These are phyloP conservation scores for Graphium sp. DNA, from an alignment of 2,329 filamentous ascomycete genomes.

Conservation along the genomic window DNA sequence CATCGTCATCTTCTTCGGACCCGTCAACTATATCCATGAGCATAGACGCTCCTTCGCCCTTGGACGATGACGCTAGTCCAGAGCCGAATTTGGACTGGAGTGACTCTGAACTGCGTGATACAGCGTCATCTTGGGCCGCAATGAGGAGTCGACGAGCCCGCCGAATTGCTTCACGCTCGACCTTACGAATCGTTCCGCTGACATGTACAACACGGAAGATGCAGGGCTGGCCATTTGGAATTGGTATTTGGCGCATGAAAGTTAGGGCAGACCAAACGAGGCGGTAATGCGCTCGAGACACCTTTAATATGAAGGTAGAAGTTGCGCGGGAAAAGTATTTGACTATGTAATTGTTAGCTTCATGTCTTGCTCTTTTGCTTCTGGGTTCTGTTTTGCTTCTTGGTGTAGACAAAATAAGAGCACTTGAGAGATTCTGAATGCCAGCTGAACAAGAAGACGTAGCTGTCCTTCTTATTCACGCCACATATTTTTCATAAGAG, in stretches of 20 bases:
- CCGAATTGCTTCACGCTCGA: constrained; percentile 75
- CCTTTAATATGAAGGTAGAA: constrained; percentile 80
- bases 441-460: no score
- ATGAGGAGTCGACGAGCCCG: constrained; percentile 58
- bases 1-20: constrained; percentile 28
- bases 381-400: no score
- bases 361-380: no score
- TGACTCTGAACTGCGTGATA: not conserved
- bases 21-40: constrained; percentile 9
- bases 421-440: no score
- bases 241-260: constrained; percentile 55
- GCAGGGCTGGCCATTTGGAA: constrained; percentile 44
- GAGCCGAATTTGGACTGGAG: constrained; percentile 4
- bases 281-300: constrained; percentile 66
- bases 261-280: constrained; percentile 83
- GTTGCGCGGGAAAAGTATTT: constrained; percentile 91
- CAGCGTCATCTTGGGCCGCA: constrained; percentile 36
- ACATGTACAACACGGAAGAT: constrained; percentile 75
- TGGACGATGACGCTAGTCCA: no score
- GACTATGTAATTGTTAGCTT: no score
- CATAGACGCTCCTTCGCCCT: no score
- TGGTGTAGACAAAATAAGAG: no score
- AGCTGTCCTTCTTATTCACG: no score
- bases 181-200: constrained; percentile 84
- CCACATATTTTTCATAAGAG: no score